Base-by-base conservation (phyloP, 2,329 filamentous ascomycete species). In the Fusarium pseudoanthophilum region DNA sequence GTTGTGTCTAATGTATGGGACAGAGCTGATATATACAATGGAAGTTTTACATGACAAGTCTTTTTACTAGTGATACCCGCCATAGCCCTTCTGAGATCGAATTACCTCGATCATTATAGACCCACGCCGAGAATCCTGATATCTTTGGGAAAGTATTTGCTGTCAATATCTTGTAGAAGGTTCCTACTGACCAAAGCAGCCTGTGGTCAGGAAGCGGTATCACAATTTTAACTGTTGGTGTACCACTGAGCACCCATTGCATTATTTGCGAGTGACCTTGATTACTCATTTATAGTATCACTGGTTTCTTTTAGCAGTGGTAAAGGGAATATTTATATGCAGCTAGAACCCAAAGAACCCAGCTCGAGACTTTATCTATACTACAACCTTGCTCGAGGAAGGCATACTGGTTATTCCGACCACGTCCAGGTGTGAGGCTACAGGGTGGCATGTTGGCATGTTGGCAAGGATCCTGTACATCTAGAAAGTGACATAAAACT, bases 41-140 rank as follows among this genome's bases (percentile, higher is more conserved):
- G 30, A 34, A n/a, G 24, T 49, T 32, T 64, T 61, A 36, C 20
- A 53, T 59, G 18, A 64, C 42, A 28, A 46, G 42, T 72, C 10
- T 72, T 26, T 72, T 66, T 62, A 11, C 64, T 69, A 61, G 56
- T 57, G 71, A 74, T 74, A 66, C 71, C 68, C 71, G 24, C 40
- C 40, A 65, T 45, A 34, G 40, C 57, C 40, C 37, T 24, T 55
- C 57, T 46, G 26, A 20, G 60, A 46, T 60, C 32, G n/a, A 63
- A 53, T 40, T 51, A 14, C 36, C 42, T 26, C 21, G 36, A 30
- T 34, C 34, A 49, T 39, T 16, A 45, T 18, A 43, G 24, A 15
- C n/a, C 14, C 18, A 39, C 11, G 8, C 11, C 11, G 37, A 24
- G 28, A 5, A 15, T 43, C 30, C 16, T 24, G 37, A 56, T 24